Evolutionary conservation across 768 basidiomycete genomes (phyloP).

Genomic region (Trametes elegans): DNA sequence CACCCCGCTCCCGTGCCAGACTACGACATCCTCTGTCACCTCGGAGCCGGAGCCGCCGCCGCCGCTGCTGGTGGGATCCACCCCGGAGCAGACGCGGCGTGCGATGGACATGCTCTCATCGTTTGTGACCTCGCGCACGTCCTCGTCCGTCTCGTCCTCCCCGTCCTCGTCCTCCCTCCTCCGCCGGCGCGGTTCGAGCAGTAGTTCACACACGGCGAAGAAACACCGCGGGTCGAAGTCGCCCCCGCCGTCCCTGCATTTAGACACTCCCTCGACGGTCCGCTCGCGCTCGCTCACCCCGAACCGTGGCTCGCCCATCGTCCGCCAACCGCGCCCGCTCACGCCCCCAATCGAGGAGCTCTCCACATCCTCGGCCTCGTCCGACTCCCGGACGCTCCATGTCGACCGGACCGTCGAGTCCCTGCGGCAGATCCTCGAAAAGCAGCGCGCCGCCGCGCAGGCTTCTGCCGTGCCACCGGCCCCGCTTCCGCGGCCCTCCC

Average conservation of each 20-base stretch:
- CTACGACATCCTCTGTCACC: slow-evolving; percentile 2
- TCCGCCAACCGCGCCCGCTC: slow-evolving; percentile 37
- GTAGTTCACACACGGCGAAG: slow-evolving; percentile 16
- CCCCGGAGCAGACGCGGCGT: slow-evolving; percentile 3
- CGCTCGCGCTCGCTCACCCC: slow-evolving; percentile 32
- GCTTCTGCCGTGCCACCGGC: slow-evolving; percentile 29
- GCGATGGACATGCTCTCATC: slow-evolving; percentile 29
- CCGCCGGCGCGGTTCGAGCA: slow-evolving; percentile 18
- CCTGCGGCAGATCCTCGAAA: slow-evolving; percentile 65
- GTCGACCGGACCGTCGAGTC: slow-evolving; percentile 65
- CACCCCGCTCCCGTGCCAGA: slow-evolving; percentile 18
- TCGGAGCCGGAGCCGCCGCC: slow-evolving; percentile 10
- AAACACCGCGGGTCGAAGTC: slow-evolving; percentile 16
- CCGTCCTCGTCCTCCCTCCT: slow-evolving; percentile 10
- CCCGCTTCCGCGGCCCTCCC: slow-evolving; percentile 37
- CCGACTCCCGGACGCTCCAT: slow-evolving; percentile 53
- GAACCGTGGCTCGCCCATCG: slow-evolving; percentile 24
- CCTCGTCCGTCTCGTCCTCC: slow-evolving; percentile 16
- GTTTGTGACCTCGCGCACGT: slow-evolving; percentile 17
- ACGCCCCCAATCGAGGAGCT: slow-evolving; percentile 59
- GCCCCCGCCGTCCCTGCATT: slow-evolving; percentile 16
- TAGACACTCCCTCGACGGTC: slow-evolving; percentile 8
- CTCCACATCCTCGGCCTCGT: slow-evolving; percentile 48
- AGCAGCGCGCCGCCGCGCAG: slow-evolving; percentile 15
- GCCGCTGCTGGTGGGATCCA: background rate